Percentiles rank a stretch among this genome's conserved stretches.
Conservation (phyloP, 441 rosid genomes). For the Adansonia grandidieri region DNA sequence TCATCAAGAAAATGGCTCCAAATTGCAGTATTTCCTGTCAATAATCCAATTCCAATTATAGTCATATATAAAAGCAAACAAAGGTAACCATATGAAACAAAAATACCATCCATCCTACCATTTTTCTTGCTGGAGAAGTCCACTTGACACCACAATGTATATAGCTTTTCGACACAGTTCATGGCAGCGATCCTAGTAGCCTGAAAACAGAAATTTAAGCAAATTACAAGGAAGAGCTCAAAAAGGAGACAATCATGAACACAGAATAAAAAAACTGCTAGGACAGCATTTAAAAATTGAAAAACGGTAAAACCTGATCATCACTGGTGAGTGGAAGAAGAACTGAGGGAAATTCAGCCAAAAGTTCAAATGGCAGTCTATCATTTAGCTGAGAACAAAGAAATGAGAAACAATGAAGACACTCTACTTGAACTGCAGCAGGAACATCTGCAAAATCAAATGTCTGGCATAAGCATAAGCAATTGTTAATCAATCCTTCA, state of each 20-base stretch:
- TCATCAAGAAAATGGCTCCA: conserved; percentile 76
- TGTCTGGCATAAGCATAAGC: conserved; percentile 29
- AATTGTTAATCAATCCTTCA: neutral
- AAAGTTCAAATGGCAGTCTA: conserved; percentile 60
- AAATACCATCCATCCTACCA: conserved; percentile 52
- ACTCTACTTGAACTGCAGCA: conserved; percentile 65
- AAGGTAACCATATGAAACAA: conserved; percentile 10
- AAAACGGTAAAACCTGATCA: conserved; percentile 62
- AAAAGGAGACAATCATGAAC: conserved; percentile 13
- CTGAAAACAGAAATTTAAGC: conserved; percentile 47
- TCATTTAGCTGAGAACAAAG: conserved; percentile 70
- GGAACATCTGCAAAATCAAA: conserved; percentile 66
- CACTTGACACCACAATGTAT: conserved; percentile 54
- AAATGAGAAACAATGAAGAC: conserved; percentile 73
- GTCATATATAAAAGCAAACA: conserved; percentile 17
- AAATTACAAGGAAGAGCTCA: neutral
- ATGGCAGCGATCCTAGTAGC: conserved; percentile 75
- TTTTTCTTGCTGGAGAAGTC: conserved; percentile 85
- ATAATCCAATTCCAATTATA: conserved; percentile 31
- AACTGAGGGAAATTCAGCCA: conserved; percentile 72
- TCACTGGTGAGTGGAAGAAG: conserved; percentile 79
- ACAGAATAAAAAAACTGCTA: neutral
- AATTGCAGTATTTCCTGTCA: conserved; percentile 73
- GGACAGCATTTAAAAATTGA: neutral
- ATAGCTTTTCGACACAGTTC: conserved; percentile 76